Evolutionary conservation across 805 yeast genomes (phyloP).

Genomic region (Candida pini): DNA sequence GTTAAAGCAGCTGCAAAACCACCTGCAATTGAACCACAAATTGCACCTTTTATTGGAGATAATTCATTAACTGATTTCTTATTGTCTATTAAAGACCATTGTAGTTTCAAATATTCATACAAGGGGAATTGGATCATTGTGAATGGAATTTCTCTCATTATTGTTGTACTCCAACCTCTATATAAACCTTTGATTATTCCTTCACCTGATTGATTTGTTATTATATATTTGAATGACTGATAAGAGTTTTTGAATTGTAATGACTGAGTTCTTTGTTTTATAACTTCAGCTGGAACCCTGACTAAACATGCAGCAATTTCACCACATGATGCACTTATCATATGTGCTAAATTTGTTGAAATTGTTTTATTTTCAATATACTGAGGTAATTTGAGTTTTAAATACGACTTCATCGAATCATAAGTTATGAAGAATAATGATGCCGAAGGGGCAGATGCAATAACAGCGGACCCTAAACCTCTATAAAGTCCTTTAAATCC

Average conservation of each 20-base stretch:
- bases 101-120: constrained; percentile 73
- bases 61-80: constrained; percentile 29
- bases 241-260: constrained; percentile 50
- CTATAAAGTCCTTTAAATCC: constrained; percentile 88
- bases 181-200: constrained; percentile 75
- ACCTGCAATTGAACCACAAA: constrained; percentile 80
- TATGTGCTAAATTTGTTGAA: constrained; percentile 53
- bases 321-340: constrained; percentile 84
- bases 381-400: constrained; percentile 16
- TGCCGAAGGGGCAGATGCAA: constrained; percentile 92
- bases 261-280: constrained; percentile 92
- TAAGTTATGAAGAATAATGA: constrained; percentile 77
- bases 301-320: constrained; percentile 91
- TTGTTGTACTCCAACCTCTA: constrained; percentile 90
- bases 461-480: constrained; percentile 89
- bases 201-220: constrained; percentile 66
- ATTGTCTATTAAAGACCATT: constrained; percentile 42
- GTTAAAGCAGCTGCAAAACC: constrained; percentile 78
- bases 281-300: constrained; percentile 94
- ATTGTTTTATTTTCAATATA: constrained; percentile 18
- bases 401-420: constrained; percentile 56
- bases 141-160: constrained; percentile 94
- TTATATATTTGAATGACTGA: constrained; percentile 58
- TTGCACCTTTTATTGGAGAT: constrained; percentile 71
- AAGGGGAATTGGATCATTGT: constrained; percentile 94